A percentile compares a stretch with the other conserved stretches of the same genome.
phyloP scores from a whole-genome alignment of 208 protist species.

The Trypanosomatidae sp. region DNA sequence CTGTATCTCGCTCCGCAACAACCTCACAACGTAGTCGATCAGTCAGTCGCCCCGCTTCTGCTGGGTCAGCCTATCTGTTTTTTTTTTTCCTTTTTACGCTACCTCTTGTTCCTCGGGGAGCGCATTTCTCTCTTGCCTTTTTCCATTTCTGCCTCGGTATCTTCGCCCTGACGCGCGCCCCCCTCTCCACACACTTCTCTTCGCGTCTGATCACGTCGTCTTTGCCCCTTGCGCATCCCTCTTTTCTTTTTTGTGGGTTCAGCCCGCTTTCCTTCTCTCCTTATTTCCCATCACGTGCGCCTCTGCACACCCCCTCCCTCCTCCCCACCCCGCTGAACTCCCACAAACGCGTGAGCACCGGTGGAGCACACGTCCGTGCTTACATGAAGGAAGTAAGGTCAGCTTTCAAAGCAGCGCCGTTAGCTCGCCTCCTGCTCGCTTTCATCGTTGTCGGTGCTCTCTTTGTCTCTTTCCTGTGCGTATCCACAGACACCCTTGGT shows the following conservation, averaged over 20 bases:
- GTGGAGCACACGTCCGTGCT: not conserved
- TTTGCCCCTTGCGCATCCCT: too few relatives aligned
- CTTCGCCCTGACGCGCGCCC: not conserved
- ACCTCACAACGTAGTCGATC: not conserved
- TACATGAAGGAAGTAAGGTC: not conserved
- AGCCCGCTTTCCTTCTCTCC: not conserved
- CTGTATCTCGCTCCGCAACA: not conserved
- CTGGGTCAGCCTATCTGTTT: too few relatives aligned
- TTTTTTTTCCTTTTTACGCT: not conserved
- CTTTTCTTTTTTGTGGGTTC: too few relatives aligned
- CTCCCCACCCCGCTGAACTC: not conserved
- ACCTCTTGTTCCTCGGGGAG: not conserved
- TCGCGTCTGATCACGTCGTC: too few relatives aligned
- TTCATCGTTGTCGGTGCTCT: not conserved
- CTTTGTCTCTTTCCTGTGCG: not conserved
- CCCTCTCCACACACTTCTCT: not conserved
- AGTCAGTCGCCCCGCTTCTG: not conserved
- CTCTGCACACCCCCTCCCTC: not conserved
- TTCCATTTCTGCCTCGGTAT: too few relatives aligned
- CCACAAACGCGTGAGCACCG: not conserved
- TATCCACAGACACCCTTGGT: not conserved
- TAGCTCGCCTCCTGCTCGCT: not conserved
- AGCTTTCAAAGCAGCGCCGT: not conserved
- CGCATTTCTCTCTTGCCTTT: not conserved
- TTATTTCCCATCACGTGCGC: not conserved